Base-by-base conservation (phyloP, 768 basidiomycete species). In the Podaxis sp. region DNA sequence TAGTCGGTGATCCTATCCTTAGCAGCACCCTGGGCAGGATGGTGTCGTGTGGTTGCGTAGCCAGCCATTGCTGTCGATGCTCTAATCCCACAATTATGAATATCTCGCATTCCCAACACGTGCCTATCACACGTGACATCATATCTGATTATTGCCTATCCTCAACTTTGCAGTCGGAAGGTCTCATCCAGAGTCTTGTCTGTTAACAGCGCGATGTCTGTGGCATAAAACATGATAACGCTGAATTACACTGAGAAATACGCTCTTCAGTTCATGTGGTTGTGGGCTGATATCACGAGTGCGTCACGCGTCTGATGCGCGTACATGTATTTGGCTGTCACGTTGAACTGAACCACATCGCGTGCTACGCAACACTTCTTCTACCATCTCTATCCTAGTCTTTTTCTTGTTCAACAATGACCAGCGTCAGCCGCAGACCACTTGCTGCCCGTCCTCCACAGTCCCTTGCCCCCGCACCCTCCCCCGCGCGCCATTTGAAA, bases 11-110 rank as follows among this genome's bases (percentile, higher is more conserved):
- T 72, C 54, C 72, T 75, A 64, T 76, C 77, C 67, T 78, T 81
- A 51, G 70, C 68, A 1, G 74, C 61, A 12, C 72, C 68, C 42
- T 74, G 73, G 9, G 73, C 70, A 55, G 76, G 74, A 63, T 79
- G 79, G 67, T 82, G 83, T 63, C 84, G 79, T 63, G 80, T 79
- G 52, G 83, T 79, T 57, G 81, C 83, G 75, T 81, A 85, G 61
- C 77, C 75, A 39, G 83, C 84, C 83, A 85, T 86, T 28, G 58
- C 26, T 42, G 40, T 63, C 22, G 19, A 24, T 9, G 42, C 42
- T 15, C n/a, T 52, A 57, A 53, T 17, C 26, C 39, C 57, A 49
- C 56, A 33, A 22, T 44, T 59, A 44, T 54, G 49, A 60, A 52
- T 63, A 57, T 48, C 40, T 36, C 46, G 40, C 40, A 42, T 17